Conservation (phyloP, 352 stramenopile genomes). For the Elongisporangium anandrum region DNA sequence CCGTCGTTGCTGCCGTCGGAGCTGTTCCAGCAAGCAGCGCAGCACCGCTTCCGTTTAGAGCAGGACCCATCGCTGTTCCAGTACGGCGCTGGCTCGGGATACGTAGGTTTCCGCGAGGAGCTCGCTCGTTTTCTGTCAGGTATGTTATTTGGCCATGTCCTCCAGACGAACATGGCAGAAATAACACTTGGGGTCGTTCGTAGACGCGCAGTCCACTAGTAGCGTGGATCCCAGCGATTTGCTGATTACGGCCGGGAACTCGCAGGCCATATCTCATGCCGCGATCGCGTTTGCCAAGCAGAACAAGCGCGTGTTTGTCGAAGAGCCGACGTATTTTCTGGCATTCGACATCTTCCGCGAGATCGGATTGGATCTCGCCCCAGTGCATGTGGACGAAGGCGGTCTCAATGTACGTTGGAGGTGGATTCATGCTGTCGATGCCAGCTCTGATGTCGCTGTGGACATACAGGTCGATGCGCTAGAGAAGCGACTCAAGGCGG, state of each 20-base stretch:
- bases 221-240: slow-evolving; percentile 50
- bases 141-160: slow-evolving; percentile 3
- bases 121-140: slow-evolving; percentile 57
- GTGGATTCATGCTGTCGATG: neutral
- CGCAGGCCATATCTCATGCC: slow-evolving; percentile 87
- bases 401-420: slow-evolving; percentile 53
- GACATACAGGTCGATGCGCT: slow-evolving; percentile 50
- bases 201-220: slow-evolving; percentile 15
- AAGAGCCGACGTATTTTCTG: slow-evolving; percentile 93
- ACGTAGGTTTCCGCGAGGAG: slow-evolving; percentile 55
- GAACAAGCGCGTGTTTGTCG: slow-evolving; percentile 87
- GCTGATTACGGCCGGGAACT: slow-evolving; percentile 90
- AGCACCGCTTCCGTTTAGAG: slow-evolving; percentile 34
- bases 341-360: slow-evolving; percentile 90
- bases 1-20: slow-evolving; percentile 68
- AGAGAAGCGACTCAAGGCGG: slow-evolving; percentile 50
- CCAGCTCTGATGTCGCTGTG: neutral
- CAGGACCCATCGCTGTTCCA: slow-evolving; percentile 66
- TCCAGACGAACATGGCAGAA: neutral
- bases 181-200: neutral
- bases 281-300: slow-evolving; percentile 66
- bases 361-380: slow-evolving; percentile 74
- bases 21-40: slow-evolving; percentile 45
- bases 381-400: slow-evolving; percentile 70
- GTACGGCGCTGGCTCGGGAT: slow-evolving; percentile 73